Evolutionary conservation across 2,329 filamentous ascomycete genomes (phyloP).

Genomic region (Venturia nashicola): DNA sequence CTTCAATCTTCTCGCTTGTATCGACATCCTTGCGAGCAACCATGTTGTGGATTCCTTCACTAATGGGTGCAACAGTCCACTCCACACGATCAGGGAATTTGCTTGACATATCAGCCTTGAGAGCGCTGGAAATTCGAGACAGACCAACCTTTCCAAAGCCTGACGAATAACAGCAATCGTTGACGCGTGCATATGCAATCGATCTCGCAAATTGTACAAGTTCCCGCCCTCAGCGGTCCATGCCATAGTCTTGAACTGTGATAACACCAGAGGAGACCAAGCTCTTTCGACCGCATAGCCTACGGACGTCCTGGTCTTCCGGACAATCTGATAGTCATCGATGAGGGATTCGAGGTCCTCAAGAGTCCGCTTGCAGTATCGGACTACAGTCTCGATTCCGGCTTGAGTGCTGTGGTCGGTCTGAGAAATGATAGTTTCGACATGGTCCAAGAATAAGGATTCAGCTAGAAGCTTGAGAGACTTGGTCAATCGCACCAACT

Average conservation of each 20-base stretch:
- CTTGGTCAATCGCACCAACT: slow-evolving; percentile 29
- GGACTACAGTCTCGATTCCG: slow-evolving; percentile 27
- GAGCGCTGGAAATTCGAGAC: neutral
- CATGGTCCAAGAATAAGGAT: slow-evolving; percentile 24
- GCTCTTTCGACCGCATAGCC: slow-evolving; percentile 30
- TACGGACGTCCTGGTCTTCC: slow-evolving; percentile 26
- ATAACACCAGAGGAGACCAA: slow-evolving; percentile 31
- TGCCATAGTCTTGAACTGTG: slow-evolving; percentile 29
- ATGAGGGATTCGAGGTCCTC: slow-evolving; percentile 32
- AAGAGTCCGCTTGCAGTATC: slow-evolving; percentile 27
- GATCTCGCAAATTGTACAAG: slow-evolving; percentile 25
- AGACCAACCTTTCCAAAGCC: slow-evolving; percentile 27
- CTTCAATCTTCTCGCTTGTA: slow-evolving; percentile 16
- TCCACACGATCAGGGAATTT: slow-evolving; percentile 22
- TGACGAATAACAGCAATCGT: slow-evolving; percentile 28
- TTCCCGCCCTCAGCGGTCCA: slow-evolving; percentile 34
- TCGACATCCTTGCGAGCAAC: slow-evolving; percentile 12
- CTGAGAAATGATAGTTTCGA: slow-evolving; percentile 22
- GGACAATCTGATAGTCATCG: slow-evolving; percentile 32
- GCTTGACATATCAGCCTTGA: slow-evolving; percentile 14
- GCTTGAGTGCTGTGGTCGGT: slow-evolving; percentile 23
- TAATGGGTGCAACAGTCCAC: slow-evolving; percentile 19
- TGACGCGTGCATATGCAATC: slow-evolving; percentile 31
- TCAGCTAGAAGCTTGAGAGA: slow-evolving; percentile 33
- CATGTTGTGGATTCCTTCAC: slow-evolving; percentile 21